Evolutionary conservation across 805 yeast species (phyloP), one percentile per base, ranked within the genome.

Genomic region (Grigorovia yakushimaensis): DNA sequence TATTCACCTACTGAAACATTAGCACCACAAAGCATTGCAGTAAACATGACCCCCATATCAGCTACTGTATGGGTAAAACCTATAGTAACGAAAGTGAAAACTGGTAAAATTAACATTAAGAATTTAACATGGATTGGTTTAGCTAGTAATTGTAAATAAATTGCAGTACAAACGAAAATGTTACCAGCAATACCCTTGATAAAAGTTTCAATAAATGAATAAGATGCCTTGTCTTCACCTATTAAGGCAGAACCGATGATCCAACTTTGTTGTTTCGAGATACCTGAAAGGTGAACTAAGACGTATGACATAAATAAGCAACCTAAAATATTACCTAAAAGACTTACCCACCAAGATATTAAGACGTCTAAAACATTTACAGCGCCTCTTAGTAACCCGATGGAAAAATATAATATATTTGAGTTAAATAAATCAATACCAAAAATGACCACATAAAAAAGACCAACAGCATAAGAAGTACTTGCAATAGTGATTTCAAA

Each of bases 41-140:
- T 76, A 8, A 81, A 78, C 4, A 82, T 60, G 46, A 83, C 54
- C 53, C 71, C 81, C 93, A 86, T 84, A 61, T 86, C 95, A 0
- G 94, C 95, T 8, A 86, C 88, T 1, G 79, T 78, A 59, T 86
- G 94, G 2, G 86, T 79, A 64, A 79, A 86, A 0, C 94, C 93
- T 71, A 81, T 70, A 1, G 81, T 56, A n/a, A 84, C 93, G 63
- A 86, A 84, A 0, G 89, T 79, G 62, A 84, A 83, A 15, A 85
- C 72, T 0, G 95, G 95, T 19, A 84, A 59, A 15, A 71, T 57
- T 68, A 85, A 74, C 68, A 82, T 65, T 5, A 82, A 42, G 24
- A 82, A 70, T 55, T 82, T 84, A 35, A 86, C 94, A 58, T 86
- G 94, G 9, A 81, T 58, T 0, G 95, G 94, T 58, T 82, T 83